Evolutionary conservation across 495 filamentous ascomycete genomes (phyloP), one percentile per base, ranked within the genome.

Genomic region (Podospora pseudocomata): DNA sequence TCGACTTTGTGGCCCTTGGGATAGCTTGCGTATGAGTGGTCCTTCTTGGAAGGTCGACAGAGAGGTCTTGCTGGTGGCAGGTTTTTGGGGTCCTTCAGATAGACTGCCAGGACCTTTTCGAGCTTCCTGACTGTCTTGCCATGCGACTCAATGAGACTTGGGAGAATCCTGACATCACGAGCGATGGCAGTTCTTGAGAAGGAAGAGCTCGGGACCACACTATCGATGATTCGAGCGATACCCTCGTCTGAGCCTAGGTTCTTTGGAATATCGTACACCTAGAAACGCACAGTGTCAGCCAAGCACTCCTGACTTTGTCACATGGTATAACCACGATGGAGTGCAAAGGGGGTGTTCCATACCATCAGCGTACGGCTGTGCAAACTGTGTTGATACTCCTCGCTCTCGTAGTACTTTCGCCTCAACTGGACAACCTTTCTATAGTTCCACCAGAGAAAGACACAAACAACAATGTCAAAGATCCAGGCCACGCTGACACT

Each of bases 401-500:
- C 85, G 70, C 89, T 96, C 71, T 93, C 83, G 73, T 96, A 94
- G 74, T 96, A 97, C 39, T 86, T 74, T 62, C 91, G 87, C 72
- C 94, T 87, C 66, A 99, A 76, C 56, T 78, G 80, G 26, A 87
- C 74, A 26, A 98, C 85, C 19, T 83, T 87, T 59, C 85, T 86
- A 78, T 98, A 98, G 72, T 97, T 97, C 80, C 85, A 88, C 92
- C 93, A 99, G 20, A 99, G 79, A 74, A 96, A 96, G 68, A 82
- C 89, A 63, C 83, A 88, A 60, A 97, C 83, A 34, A 93, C 84
- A 27, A 89, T 76, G 77, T 94, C 88, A 76, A 96, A 92, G 2
- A 86, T 64, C 83, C 91, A 99, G 2, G 92, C 92, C 69, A 89
- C 85, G 4, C 90, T 82, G 11, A 97, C 92, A 74, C 93, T 90